phyloP scores from a whole-genome alignment of 306 rosid species.

The Glycine latifolia region DNA sequence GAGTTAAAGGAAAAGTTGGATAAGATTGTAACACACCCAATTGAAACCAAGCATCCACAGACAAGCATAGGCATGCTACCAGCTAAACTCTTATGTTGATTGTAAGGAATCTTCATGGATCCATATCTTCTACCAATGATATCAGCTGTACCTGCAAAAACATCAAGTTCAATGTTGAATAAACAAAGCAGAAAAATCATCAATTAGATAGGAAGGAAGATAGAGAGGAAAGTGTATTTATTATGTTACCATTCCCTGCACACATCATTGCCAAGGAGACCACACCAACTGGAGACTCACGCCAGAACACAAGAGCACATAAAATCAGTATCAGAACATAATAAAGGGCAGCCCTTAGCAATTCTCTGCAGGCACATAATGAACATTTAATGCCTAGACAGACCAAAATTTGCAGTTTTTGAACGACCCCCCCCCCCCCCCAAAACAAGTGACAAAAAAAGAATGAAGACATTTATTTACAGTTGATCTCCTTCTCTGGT shows the following conservation, averaged over 20 bases:
- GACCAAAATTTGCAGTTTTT: neutral
- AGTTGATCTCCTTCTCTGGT: constrained; percentile 83
- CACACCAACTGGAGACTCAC: constrained; percentile 83
- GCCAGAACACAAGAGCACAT: constrained; percentile 80
- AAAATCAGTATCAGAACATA: constrained; percentile 73
- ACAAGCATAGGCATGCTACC: constrained; percentile 91
- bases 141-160: constrained; percentile 80
- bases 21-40: constrained; percentile 61
- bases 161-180: constrained; percentile 9
- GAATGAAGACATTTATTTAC: constrained; percentile 51
- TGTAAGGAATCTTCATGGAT: constrained; percentile 76
- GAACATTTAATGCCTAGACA: constrained; percentile 24
- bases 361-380: constrained; percentile 70
- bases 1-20: constrained; percentile 2
- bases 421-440: neutral
- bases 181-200: neutral
- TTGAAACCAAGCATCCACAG: constrained; percentile 79
- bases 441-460: constrained; percentile 31
- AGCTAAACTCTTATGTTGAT: constrained; percentile 80
- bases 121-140: constrained; percentile 93
- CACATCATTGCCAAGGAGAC: constrained; percentile 91
- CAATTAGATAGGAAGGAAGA: neutral
- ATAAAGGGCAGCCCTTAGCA: constrained; percentile 86
- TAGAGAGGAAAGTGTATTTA: constrained; percentile 8
- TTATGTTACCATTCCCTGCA: constrained; percentile 82